Evolutionary conservation across 768 basidiomycete species (phyloP).

Genomic region (Coprinopsis strossmayeri): DNA sequence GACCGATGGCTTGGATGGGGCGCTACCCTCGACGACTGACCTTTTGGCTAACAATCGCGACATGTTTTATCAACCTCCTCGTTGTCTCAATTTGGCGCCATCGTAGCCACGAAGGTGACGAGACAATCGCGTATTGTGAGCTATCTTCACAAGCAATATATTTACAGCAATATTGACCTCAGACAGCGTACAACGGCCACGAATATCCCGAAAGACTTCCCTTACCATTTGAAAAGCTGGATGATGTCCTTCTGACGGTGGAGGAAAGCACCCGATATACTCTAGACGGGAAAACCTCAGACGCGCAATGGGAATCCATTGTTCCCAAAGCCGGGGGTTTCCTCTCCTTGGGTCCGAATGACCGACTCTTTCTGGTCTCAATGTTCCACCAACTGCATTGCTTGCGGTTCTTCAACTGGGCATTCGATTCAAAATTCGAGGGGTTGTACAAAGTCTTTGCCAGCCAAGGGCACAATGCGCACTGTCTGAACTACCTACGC

Average conservation of each 20-base stretch:
- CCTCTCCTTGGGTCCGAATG: slow-evolving; percentile 18
- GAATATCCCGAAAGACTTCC: slow-evolving; percentile 15
- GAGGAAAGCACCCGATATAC: slow-evolving; percentile 27
- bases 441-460: slow-evolving; percentile 1
- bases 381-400: slow-evolving; percentile 35
- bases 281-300: slow-evolving; percentile 17
- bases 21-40: not conserved
- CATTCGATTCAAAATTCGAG: slow-evolving; percentile 10
- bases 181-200: slow-evolving; percentile 7
- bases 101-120: not conserved
- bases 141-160: not conserved
- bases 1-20: not conserved
- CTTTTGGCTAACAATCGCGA: not conserved
- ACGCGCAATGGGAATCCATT: slow-evolving; percentile 24
- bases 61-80: not conserved
- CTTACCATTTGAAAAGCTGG: slow-evolving; percentile 3
- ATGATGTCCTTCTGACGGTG: slow-evolving; percentile 12
- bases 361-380: slow-evolving; percentile 24
- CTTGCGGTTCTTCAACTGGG: slow-evolving; percentile 21
- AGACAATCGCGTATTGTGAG: not conserved
- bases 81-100: not conserved
- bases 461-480: slow-evolving; percentile 19
- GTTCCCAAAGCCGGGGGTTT: slow-evolving; percentile 16
- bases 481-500: slow-evolving; percentile 35
- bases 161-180: not conserved